These are phyloP conservation scores for Detonula confervacea DNA, from an alignment of 352 stramenopile species.

Conservation along the genomic window DNA sequence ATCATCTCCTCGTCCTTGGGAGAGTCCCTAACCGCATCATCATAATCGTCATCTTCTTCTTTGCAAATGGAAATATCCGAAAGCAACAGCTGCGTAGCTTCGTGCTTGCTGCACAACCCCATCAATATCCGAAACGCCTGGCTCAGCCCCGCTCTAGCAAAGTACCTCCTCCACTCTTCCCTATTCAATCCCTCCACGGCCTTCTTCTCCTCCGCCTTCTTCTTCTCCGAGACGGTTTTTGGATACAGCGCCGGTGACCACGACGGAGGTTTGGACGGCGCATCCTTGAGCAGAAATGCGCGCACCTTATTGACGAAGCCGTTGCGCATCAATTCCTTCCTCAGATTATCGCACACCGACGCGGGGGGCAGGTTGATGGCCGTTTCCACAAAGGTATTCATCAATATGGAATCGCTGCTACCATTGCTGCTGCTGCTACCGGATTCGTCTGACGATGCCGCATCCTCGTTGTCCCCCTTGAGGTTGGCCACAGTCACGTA, in stretches of 20 bases:
- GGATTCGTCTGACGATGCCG: constrained; percentile 12
- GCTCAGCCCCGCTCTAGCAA: constrained; percentile 60
- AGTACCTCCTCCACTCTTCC: constrained; percentile 70
- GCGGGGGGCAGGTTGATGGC: constrained; percentile 77
- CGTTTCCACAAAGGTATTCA: constrained; percentile 82
- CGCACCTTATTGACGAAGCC: constrained; percentile 68
- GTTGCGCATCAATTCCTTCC: constrained; percentile 68
- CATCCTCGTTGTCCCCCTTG: too few relatives aligned
- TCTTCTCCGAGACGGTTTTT: constrained; percentile 36
- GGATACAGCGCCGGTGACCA: constrained; percentile 77
- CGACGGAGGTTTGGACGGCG: constrained; percentile 63
- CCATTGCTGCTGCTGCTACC: constrained; percentile 28
- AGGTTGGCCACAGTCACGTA: constrained; percentile 68
- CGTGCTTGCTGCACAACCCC: constrained; percentile 68
- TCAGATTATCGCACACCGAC: constrained; percentile 76
- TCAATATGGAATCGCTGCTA: constrained; percentile 53
- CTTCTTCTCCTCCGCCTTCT: constrained; percentile 23
- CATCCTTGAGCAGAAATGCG: constrained; percentile 63
- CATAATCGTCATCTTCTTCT: neutral
- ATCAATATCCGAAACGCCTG: constrained; percentile 76
- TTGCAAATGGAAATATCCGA: constrained; percentile 6
- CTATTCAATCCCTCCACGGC: constrained; percentile 31
- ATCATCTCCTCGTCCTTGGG: neutral
- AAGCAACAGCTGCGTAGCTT: constrained; percentile 62
- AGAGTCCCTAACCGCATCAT: neutral